Conservation (phyloP, 306 rosid species). For the Purshia tridentata region DNA sequence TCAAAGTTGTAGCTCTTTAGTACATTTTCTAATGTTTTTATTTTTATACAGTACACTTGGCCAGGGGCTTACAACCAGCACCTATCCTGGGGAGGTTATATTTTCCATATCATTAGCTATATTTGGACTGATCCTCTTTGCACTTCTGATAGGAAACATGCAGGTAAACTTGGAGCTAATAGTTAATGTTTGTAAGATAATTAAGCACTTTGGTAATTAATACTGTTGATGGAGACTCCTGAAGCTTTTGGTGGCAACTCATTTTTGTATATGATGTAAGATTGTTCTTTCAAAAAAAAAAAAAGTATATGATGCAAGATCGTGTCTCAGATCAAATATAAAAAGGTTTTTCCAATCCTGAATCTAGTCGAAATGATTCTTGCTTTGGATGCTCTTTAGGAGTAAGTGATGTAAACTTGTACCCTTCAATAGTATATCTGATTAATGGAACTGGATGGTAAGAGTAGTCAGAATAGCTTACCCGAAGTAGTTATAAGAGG, state of each 20-base stretch:
- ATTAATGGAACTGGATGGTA: neutral
- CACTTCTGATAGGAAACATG: slow-evolving; percentile 98
- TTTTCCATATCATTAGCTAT: slow-evolving; percentile 92
- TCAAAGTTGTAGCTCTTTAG: neutral
- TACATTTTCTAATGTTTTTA: slow-evolving; percentile 7
- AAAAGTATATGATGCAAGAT: too few species aligned
- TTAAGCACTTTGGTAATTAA: neutral
- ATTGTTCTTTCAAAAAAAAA: too few species aligned
- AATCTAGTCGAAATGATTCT: neutral
- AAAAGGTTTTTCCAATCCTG: too few species aligned
- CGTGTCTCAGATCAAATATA: too few species aligned
- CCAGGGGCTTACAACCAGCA: slow-evolving; percentile 95
- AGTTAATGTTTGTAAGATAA: neutral
- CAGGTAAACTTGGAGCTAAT: slow-evolving; percentile 54
- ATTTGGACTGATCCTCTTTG: slow-evolving; percentile 90
- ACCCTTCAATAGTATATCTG: neutral
- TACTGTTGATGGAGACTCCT: neutral
- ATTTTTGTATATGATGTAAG: neutral
- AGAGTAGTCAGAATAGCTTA: neutral
- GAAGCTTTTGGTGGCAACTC: neutral
- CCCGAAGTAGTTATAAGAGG: too few species aligned
- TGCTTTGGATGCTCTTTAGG: neutral
- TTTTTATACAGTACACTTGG: slow-evolving; percentile 79
- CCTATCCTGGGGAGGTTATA: slow-evolving; percentile 86
- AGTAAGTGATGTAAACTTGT: neutral